Base-by-base conservation (phyloP, 306 rosid genomes). In the Chamaecrista fasciculata region DNA sequence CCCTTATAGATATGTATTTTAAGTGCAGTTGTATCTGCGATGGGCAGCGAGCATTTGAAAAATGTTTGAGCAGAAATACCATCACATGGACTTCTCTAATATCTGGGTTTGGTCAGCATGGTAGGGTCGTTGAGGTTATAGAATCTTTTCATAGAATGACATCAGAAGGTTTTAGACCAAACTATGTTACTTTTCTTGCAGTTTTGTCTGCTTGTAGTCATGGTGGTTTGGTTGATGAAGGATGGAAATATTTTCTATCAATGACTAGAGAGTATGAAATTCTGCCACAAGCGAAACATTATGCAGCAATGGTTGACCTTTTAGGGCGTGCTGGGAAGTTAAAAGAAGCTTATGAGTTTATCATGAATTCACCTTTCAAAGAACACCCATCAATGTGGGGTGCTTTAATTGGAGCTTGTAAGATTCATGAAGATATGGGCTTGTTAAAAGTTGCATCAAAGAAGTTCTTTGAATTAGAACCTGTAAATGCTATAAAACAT, bases 171-270 rank as follows among this genome's bases (percentile, higher is more conserved):
- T 71, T 79, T 75, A 81, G 81, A 61, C 96, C 96, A 20, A 92
- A 84, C 65, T 73, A 74, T 76, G 92, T 89, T 34, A 92, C 95
- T 57, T 87, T 86, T 81, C 85, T 88, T 39, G 88, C 89, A n/a
- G 96, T 91, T 75, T 82, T 91, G 70, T 79, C 82, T 71, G 96
- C 97, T 71, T 88, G 93, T 75, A 81, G 96, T 74, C 86, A 81
- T 76, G 97, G 87, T 37, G 96, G 90, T 15, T 82, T 89, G 57
- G 67, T 90, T 56, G 49, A 82, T 4, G 89, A 87, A 76, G 95
- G 87, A n/a, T 72, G 79, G 86, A 76, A 77, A 20, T 74, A 80
- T 74, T 89, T 92, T 79, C 78, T 78, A 11, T 83, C 89, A 24
- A 89, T 92, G 97, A 77, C 63, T 8, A 81, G 73, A 56, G 90